Percentiles rank a stretch among this genome's conserved stretches.
Conservation (phyloP, 441 rosid genomes). For the Bruguiera hainesii region DNA sequence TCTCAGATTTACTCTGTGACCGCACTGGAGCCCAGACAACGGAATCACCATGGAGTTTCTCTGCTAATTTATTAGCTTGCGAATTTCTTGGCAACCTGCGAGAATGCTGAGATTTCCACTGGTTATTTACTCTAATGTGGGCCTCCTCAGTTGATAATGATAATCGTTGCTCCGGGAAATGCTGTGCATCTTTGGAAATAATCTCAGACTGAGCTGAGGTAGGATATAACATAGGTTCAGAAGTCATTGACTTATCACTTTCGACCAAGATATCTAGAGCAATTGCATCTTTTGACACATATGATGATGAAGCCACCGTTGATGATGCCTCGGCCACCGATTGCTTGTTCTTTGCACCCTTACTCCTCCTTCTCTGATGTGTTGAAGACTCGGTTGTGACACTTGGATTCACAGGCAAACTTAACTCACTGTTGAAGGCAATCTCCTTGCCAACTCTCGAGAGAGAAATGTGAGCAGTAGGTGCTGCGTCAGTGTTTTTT, state of each 20-base stretch:
- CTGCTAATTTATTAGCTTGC: conserved; percentile 47
- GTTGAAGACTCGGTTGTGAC: conserved; percentile 40
- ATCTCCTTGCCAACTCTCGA: conserved; percentile 36
- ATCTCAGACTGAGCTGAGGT: conserved; percentile 20
- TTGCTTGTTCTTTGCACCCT: conserved; percentile 59
- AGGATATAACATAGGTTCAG: conserved; percentile 38
- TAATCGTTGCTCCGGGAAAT: conserved; percentile 40
- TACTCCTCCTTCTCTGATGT: conserved; percentile 57
- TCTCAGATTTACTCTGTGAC: conserved; percentile 60
- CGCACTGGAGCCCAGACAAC: conserved; percentile 91
- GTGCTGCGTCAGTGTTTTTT: conserved; percentile 27
- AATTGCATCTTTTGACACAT: conserved; percentile 36
- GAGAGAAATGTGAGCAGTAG: conserved; percentile 27
- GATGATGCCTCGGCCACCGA: conserved; percentile 56
- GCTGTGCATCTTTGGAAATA: conserved; percentile 46
- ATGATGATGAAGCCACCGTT: conserved; percentile 26
- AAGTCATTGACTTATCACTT: conserved; percentile 33
- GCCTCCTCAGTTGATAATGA: conserved; percentile 54
- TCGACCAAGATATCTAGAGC: conserved; percentile 28
- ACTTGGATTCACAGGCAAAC: conserved; percentile 34
- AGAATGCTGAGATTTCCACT: conserved; percentile 66
- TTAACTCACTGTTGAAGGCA: conserved; percentile 33
- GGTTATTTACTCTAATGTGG: conserved; percentile 47
- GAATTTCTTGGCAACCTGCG: conserved; percentile 55
- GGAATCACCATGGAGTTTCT: conserved; percentile 54